These are phyloP conservation scores for Alisma plantagoaquatica DNA, from an alignment of 106 monocot genomes.

Conservation along the genomic window DNA sequence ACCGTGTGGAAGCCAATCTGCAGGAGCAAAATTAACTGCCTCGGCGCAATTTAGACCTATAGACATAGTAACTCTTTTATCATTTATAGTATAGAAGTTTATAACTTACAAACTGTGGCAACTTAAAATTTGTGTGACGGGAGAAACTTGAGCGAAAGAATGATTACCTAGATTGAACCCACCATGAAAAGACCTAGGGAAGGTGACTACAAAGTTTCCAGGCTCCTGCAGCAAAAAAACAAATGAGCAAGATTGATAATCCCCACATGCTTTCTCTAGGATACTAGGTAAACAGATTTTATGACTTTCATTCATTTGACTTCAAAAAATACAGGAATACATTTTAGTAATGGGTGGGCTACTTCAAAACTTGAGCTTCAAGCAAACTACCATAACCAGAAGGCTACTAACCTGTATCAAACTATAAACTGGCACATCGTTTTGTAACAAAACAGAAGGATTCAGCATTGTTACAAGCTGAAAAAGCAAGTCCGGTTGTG, in stretches of 20 bases:
- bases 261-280: too few species aligned
- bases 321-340: too few species aligned
- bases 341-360: too few species aligned
- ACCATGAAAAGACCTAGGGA: slow-evolving; percentile 73
- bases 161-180: slow-evolving; percentile 88
- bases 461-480: slow-evolving; percentile 88
- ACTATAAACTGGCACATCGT: slow-evolving; percentile 69
- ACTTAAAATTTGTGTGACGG: too few species aligned
- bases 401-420: slow-evolving; percentile 46
- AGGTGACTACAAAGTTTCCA: slow-evolving; percentile 83
- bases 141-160: too few species aligned
- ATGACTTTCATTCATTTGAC: too few species aligned
- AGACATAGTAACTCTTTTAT: too few species aligned
- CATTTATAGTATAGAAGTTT: too few species aligned
- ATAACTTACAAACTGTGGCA: too few species aligned
- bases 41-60: slow-evolving; percentile 93
- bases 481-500: slow-evolving; percentile 79
- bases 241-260: too few species aligned
- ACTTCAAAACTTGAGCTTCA: too few species aligned
- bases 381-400: neutral
- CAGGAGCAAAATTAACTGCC: slow-evolving; percentile 88
- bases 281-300: too few species aligned
- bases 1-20: slow-evolving; percentile 85
- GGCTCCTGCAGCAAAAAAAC: slow-evolving; percentile 67
- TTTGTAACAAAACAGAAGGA: slow-evolving; percentile 63